A percentile compares a stretch with the other conserved stretches of the same genome.
Evolutionary conservation across 495 filamentous ascomycete genomes (phyloP).

Genomic region (Penicillium herquei): DNA sequence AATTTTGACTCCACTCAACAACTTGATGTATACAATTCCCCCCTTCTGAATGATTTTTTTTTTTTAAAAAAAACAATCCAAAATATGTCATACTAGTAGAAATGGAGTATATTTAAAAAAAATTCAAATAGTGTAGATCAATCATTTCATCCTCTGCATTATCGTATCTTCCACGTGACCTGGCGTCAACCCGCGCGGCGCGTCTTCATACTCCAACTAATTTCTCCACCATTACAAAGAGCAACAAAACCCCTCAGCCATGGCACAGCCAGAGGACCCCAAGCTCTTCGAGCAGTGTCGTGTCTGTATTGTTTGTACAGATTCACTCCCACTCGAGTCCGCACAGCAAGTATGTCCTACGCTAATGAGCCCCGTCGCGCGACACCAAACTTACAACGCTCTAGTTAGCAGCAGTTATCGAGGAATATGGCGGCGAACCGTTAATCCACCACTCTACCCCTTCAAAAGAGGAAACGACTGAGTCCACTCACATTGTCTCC

Average conservation of each 20-base stretch:
- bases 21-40: too few species aligned
- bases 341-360: conserved; percentile 38
- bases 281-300: conserved; percentile 46
- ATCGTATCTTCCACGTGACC: conserved; percentile 1
- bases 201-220: background rate
- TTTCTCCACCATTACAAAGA: background rate
- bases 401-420: conserved; percentile 38
- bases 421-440: conserved; percentile 54
- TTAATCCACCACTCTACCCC: conserved; percentile 43
- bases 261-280: conserved; percentile 28
- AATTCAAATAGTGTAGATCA: too few species aligned
- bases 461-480: conserved; percentile 49
- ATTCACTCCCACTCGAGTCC: conserved; percentile 48
- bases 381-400: background rate
- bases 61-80: too few species aligned
- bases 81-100: too few species aligned
- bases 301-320: conserved; percentile 40
- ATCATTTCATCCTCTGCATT: too few species aligned
- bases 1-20: too few species aligned
- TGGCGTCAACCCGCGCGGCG: conserved; percentile 5
- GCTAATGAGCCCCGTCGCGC: conserved; percentile 7
- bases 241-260: conserved; percentile 17
- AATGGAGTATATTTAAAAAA: too few species aligned
- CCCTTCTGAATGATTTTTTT: too few species aligned
- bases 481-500: conserved; percentile 81